Percentiles rank a stretch among this genome's conserved stretches.
Conservation (phyloP, 169 alveolate genomes). For the Eimeria tenella region DNA sequence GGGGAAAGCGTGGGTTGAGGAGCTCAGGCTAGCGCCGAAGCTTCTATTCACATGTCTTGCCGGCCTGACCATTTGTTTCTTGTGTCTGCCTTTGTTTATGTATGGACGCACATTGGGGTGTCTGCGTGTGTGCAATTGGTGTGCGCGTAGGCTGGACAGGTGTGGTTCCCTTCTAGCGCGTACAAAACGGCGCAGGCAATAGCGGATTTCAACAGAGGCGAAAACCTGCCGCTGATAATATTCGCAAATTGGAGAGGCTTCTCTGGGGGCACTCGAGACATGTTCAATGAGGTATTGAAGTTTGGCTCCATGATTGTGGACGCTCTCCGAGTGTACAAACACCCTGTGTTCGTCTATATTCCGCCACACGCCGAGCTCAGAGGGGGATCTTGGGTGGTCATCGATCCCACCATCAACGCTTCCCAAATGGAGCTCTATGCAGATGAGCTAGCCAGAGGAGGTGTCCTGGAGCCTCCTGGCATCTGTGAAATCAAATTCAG, state of each 20-base stretch:
- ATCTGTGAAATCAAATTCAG: slow-evolving; percentile 79
- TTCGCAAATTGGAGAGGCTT: slow-evolving; percentile 86
- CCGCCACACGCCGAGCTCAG: slow-evolving; percentile 90
- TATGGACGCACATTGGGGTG: background rate
- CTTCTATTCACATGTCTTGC: no score
- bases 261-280: slow-evolving; percentile 89
- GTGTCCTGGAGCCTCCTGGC: slow-evolving; percentile 88
- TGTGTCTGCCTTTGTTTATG: background rate
- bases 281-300: slow-evolving; percentile 87
- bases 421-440: slow-evolving; percentile 90
- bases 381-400: slow-evolving; percentile 94
- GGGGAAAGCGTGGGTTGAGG: background rate
- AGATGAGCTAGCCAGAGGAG: slow-evolving; percentile 88
- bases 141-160: slow-evolving; percentile 88
- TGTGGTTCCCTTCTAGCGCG: slow-evolving; percentile 92
- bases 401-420: slow-evolving; percentile 88
- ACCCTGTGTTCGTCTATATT: slow-evolving; percentile 89
- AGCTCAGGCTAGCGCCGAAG: background rate
- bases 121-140: background rate
- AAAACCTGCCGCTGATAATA: slow-evolving; percentile 87
- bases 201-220: slow-evolving; percentile 88
- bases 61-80: no score
- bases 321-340: slow-evolving; percentile 86
- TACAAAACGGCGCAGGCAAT: slow-evolving; percentile 93
- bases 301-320: slow-evolving; percentile 90